These are phyloP conservation scores for Ochetophila trinervis DNA, from an alignment of 306 rosid genomes.

Conservation along the genomic window DNA sequence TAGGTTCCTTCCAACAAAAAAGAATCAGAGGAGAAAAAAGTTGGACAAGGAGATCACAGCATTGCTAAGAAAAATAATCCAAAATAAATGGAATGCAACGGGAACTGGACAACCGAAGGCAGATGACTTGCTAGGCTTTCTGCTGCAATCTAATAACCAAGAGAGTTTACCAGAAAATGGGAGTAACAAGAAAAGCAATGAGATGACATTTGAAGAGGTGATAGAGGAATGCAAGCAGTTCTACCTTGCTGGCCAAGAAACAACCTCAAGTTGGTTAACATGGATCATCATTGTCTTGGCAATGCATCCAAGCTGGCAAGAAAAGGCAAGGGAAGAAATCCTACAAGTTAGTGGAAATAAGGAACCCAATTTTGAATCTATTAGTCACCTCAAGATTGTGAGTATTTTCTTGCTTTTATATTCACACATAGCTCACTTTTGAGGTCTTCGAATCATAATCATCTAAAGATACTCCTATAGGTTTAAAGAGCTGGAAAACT, in stretches of 20 bases:
- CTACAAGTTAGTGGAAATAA: constrained; percentile 33
- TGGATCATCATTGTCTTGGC: constrained; percentile 50
- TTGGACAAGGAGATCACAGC: constrained; percentile 39
- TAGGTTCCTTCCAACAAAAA: constrained; percentile 47
- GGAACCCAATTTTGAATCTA: constrained; percentile 37
- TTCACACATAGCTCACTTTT: background rate
- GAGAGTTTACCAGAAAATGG: constrained; percentile 15
- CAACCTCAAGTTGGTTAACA: constrained; percentile 42
- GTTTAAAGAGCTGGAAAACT: no score
- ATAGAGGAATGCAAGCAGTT: constrained; percentile 52
- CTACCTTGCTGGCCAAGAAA: constrained; percentile 54
- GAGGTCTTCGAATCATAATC: no score
- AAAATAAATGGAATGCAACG: constrained; percentile 28
- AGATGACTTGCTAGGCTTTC: constrained; percentile 43
- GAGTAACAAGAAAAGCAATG: constrained; percentile 6
- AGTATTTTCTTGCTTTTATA: constrained; percentile 9
- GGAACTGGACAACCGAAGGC: constrained; percentile 25
- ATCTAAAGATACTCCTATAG: no score
- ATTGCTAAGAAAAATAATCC: constrained; percentile 31
- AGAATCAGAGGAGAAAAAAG: constrained; percentile 40
- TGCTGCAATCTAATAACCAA: constrained; percentile 34
- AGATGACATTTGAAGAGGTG: constrained; percentile 44
- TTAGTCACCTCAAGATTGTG: constrained; percentile 42
- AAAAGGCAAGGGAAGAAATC: constrained; percentile 51
- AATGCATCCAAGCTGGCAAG: constrained; percentile 52